Evolutionary conservation across 495 filamentous ascomycete genomes (phyloP).

Genomic region (Xylaria flabelliformis): DNA sequence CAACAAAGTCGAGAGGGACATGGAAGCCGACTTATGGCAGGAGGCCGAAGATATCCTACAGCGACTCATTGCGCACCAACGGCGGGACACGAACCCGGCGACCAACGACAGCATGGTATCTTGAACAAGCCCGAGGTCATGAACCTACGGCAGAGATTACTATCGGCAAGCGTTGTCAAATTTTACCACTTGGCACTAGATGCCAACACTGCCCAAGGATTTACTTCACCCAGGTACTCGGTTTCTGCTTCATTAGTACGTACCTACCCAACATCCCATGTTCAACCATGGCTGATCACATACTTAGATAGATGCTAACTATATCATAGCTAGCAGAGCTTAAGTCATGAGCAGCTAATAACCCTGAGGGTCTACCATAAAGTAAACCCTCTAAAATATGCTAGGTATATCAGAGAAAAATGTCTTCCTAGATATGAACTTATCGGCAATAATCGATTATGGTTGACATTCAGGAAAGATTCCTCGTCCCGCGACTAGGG

Average conservation of each 20-base stretch:
- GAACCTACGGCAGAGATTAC: neutral
- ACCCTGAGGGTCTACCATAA: neutral
- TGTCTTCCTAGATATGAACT: neutral
- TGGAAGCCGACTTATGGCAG: conserved; percentile 79
- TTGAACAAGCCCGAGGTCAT: neutral
- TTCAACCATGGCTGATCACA: neutral
- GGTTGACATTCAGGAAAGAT: neutral
- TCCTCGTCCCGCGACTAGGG: neutral
- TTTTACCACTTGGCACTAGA: neutral
- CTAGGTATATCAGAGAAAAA: neutral
- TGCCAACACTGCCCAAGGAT: neutral
- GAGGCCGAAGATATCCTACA: conserved; percentile 54
- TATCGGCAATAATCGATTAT: neutral
- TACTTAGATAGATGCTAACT: neutral
- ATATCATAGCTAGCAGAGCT: neutral
- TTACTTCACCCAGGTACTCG: neutral
- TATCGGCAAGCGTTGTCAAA: neutral
- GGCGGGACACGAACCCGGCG: neutral
- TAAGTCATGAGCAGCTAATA: neutral
- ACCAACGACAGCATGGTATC: neutral
- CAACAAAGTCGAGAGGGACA: conserved; percentile 75
- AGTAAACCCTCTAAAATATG: neutral
- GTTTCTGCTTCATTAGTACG: neutral
- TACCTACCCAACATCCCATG: neutral
- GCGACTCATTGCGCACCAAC: conserved; percentile 23